Conservation (phyloP, 805 yeast species). For the Candida coquimbonensis region DNA sequence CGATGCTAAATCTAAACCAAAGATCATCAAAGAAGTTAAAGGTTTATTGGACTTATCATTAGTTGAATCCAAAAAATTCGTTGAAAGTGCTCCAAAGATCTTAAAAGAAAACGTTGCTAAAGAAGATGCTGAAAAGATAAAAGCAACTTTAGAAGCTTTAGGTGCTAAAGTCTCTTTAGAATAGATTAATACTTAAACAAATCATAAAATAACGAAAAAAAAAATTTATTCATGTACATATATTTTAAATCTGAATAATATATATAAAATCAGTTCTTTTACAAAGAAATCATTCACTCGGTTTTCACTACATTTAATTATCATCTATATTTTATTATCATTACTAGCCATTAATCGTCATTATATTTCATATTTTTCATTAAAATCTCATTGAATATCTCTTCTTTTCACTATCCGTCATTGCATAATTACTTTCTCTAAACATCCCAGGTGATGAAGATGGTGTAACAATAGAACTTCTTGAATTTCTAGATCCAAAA, state of each 20-base stretch:
- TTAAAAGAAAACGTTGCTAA: slow-evolving; percentile 93
- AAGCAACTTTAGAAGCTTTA: slow-evolving; percentile 83
- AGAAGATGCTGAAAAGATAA: slow-evolving; percentile 97
- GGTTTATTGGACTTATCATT: slow-evolving; percentile 82
- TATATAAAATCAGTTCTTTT: not conserved
- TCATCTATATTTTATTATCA: not conserved
- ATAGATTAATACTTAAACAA: slow-evolving; percentile 28
- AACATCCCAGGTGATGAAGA: not conserved
- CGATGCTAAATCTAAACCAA: slow-evolving; percentile 93
- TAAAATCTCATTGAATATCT: slow-evolving; percentile 22
- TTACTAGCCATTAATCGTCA: too few relatives aligned
- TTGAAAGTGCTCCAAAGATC: slow-evolving; percentile 94
- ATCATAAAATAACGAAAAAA: not conserved
- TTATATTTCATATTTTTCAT: too few relatives aligned
- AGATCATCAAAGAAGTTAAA: slow-evolving; percentile 96
- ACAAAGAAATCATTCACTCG: not conserved
- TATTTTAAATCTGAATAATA: not conserved
- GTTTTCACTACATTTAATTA: not conserved
- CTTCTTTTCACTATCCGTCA: slow-evolving; percentile 4
- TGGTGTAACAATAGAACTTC: not conserved
- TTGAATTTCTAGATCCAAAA: too few relatives aligned
- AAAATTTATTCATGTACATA: slow-evolving; percentile 4
- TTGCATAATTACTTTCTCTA: not conserved
- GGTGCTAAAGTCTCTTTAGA: slow-evolving; percentile 93
- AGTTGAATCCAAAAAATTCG: slow-evolving; percentile 96